A percentile compares a stretch with the other conserved stretches of the same genome.
These are phyloP conservation scores for Wickerhamomyces bisporus DNA, from an alignment of 805 yeast genomes.

Conservation along the genomic window DNA sequence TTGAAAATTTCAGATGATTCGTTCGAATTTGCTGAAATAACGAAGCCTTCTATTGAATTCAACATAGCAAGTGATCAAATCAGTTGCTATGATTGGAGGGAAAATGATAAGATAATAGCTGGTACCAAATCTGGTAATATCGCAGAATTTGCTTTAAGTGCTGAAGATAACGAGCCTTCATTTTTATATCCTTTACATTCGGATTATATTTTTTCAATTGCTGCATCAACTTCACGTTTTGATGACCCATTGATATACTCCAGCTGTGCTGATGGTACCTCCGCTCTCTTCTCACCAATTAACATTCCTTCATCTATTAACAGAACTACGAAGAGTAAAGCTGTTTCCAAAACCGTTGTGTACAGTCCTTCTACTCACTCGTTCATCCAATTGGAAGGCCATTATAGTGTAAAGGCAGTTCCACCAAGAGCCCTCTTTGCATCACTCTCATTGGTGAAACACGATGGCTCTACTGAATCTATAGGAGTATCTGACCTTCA, in stretches of 20 bases:
- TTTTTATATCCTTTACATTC: slow-evolving; percentile 33
- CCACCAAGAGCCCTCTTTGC: slow-evolving; percentile 33
- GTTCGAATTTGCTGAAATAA: slow-evolving; percentile 13
- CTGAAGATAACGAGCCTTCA: slow-evolving; percentile 28
- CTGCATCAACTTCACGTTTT: slow-evolving; percentile 30
- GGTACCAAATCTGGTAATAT: slow-evolving; percentile 58
- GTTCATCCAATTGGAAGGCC: slow-evolving; percentile 38
- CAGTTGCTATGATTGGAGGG: slow-evolving; percentile 43
- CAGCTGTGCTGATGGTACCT: slow-evolving; percentile 38
- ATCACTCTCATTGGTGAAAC: slow-evolving; percentile 30
- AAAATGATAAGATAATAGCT: slow-evolving; percentile 37
- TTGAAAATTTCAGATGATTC: slow-evolving; percentile 29
- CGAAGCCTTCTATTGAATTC: slow-evolving; percentile 23
- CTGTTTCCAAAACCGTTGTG: slow-evolving; percentile 24
- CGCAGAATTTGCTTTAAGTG: slow-evolving; percentile 45
- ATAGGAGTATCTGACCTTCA: slow-evolving; percentile 38
- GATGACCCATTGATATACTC: slow-evolving; percentile 30
- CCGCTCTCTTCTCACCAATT: slow-evolving; percentile 30
- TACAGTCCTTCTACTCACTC: slow-evolving; percentile 32
- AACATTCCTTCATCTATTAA: slow-evolving; percentile 26
- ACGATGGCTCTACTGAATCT: slow-evolving; percentile 35
- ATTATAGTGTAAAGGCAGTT: slow-evolving; percentile 29
- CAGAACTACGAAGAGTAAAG: slow-evolving; percentile 27
- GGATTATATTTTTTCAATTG: slow-evolving; percentile 31
- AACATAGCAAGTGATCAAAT: slow-evolving; percentile 28